phyloP scores from a whole-genome alignment of 2,329 filamentous ascomycete genomes.

The Gnomoniopsis smithogilvyi region DNA sequence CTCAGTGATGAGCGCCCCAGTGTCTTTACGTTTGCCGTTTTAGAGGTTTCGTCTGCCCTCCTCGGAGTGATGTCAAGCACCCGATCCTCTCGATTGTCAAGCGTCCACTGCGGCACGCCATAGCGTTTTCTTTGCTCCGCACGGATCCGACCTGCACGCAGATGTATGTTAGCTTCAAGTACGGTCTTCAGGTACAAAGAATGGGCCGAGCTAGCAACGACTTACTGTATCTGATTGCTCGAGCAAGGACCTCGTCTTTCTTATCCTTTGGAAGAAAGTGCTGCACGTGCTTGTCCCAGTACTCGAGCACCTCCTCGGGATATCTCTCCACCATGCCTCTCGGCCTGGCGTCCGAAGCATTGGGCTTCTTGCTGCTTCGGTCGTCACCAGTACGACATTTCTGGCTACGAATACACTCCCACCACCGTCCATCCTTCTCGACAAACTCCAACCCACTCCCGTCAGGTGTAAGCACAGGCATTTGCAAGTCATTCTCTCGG shows the following conservation, averaged over 20 bases:
- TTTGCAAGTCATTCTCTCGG: conserved; percentile 18
- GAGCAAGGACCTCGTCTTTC: conserved; percentile 10
- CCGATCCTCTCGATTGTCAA: conserved; percentile 12
- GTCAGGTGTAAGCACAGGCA: conserved; percentile 18
- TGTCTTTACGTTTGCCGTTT: background rate
- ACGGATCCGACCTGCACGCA: conserved; percentile 9
- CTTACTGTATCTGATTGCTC: conserved; percentile 13
- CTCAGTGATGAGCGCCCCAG: background rate
- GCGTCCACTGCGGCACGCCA: conserved; percentile 13
- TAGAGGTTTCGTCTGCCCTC: background rate
- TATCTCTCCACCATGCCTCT: conserved; percentile 17
- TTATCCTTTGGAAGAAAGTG: conserved; percentile 9
- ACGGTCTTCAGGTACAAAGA: no score
- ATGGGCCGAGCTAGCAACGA: background rate
- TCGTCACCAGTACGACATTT: conserved; percentile 10
- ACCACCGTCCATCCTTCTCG: conserved; percentile 11
- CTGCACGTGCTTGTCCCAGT: conserved; percentile 17
- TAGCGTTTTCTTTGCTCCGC: conserved; percentile 12
- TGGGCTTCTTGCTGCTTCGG: background rate
- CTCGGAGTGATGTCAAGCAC: conserved; percentile 6
- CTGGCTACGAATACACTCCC: conserved; percentile 13
- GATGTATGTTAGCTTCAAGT: background rate
- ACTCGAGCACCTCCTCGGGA: conserved; percentile 16
- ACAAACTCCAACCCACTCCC: conserved; percentile 15
- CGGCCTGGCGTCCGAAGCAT: conserved; percentile 1